Evolutionary conservation across 257 asterid genomes (phyloP).

Genomic region (Echium plantagineum): DNA sequence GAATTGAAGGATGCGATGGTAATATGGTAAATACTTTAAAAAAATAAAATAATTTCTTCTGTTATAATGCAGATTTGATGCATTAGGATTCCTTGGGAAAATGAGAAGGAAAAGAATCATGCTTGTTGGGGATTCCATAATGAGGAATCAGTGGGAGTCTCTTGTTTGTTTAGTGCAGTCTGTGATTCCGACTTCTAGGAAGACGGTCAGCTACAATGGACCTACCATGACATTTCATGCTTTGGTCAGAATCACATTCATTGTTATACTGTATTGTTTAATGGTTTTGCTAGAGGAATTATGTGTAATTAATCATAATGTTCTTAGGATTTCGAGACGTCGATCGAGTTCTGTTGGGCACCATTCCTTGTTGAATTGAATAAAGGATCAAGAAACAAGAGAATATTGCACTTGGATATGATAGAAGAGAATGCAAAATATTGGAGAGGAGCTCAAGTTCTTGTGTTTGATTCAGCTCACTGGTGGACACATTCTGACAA

Average conservation of each 20-base stretch:
- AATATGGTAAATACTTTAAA: too few species aligned
- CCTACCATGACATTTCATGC: conserved; percentile 88
- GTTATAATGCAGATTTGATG: conserved; percentile 55
- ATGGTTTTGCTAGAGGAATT: neutral
- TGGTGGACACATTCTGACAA: conserved; percentile 91
- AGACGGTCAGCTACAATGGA: conserved; percentile 64
- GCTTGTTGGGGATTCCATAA: conserved; percentile 89
- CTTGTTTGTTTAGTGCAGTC: conserved; percentile 82
- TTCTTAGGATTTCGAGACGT: conserved; percentile 70
- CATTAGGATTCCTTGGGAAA: conserved; percentile 72
- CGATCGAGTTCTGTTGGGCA: conserved; percentile 87
- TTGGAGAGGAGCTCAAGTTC: conserved; percentile 84
- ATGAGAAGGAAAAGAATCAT: conserved; percentile 85
- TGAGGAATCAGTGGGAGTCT: conserved; percentile 97
- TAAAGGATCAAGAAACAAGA: conserved; percentile 45
- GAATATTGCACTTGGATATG: conserved; percentile 59
- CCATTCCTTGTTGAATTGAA: conserved; percentile 75
- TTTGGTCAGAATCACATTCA: conserved; percentile 34
- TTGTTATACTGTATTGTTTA: neutral
- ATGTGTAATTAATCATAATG: neutral
- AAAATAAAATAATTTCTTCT: too few species aligned
- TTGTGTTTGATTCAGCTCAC: conserved; percentile 88
- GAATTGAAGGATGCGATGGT: too few species aligned
- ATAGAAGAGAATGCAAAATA: conserved; percentile 83
- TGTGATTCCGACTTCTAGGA: conserved; percentile 55